Conservation (phyloP, 2,329 filamentous ascomycete genomes). For the Exophiala xenobiotica region DNA sequence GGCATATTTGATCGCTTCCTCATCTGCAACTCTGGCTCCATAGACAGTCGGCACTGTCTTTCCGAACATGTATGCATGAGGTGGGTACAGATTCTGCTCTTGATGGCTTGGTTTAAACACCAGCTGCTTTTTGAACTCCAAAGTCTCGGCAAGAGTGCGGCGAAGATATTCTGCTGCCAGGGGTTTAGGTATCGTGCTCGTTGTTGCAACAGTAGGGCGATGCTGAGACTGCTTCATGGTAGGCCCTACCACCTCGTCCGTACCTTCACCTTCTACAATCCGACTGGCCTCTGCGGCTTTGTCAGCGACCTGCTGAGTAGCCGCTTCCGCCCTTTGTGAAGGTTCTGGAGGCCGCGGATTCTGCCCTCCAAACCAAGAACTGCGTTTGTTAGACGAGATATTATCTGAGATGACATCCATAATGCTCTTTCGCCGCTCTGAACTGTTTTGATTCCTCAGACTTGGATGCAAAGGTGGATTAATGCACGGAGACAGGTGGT, state of each 20-base stretch:
- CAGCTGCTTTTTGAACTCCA: constrained; percentile 74
- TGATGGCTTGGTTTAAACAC: constrained; percentile 61
- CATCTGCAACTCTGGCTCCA: constrained; percentile 70
- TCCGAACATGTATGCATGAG: constrained; percentile 78
- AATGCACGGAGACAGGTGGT: constrained; percentile 75
- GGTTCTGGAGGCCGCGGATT: constrained; percentile 2
- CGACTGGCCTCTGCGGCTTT: constrained; percentile 27
- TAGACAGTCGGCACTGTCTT: constrained; percentile 84
- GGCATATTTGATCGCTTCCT: constrained; percentile 70
- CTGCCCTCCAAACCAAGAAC: constrained; percentile 18
- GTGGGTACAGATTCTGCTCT: constrained; percentile 72
- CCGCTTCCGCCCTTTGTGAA: constrained; percentile 6
- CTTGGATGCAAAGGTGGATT: constrained; percentile 58
- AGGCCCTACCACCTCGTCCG: constrained; percentile 22
- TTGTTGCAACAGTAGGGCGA: constrained; percentile 36
- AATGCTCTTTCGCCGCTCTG: constrained; percentile 41
- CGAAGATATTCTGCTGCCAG: constrained; percentile 66
- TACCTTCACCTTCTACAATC: constrained; percentile 12
- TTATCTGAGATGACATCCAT: constrained; percentile 50
- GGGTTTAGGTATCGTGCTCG: constrained; percentile 53
- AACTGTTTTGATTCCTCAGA: constrained; percentile 27
- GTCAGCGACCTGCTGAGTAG: constrained; percentile 36
- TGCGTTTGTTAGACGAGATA: constrained; percentile 35
- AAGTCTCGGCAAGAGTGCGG: constrained; percentile 69
- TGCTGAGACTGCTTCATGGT: constrained; percentile 20